Evolutionary conservation across 208 protist species (phyloP), one percentile per base, ranked within the genome.

Genomic region (Trypanosoma congolense): DNA sequence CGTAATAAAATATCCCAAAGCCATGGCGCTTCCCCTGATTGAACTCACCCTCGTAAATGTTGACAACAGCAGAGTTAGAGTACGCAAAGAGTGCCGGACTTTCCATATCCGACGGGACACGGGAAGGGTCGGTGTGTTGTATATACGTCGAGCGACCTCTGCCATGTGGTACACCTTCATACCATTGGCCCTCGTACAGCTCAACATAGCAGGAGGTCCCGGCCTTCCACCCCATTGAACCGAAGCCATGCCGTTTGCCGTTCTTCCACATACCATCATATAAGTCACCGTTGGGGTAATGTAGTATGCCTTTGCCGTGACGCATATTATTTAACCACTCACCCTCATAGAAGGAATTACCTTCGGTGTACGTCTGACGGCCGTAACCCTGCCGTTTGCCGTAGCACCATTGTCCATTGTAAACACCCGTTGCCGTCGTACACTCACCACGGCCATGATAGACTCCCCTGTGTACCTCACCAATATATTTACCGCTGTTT

Each of bases 141-240:
- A 90, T 52, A 56, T 92, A 93, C 2, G 70, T 83, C 8, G 85
- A 87, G 42, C 61, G 46, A 19, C 90, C 90, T n/a, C 60, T 14
- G 10, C 90, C 90, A 43, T 87, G 64, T n/a, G 83, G 84, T 26
- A 67, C 42, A 9, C 80, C 83, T 1, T 41, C 43, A 38, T 55
- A 30, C 87, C 90, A 96, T 40, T 80, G 65, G 19, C 90, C 90
- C 25, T 82, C 65, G 59, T 94, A 96, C 38, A 87, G 43, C 56
- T 92, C 80, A 18, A 64, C 57, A 59, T 83, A 91, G 42, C 65
- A 38, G 24, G 5, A 30, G 19, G 43, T 61, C 19, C 67, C 73
- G 35, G 60, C 45, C 4, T 70, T 70, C 81, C 83, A 94, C 26
- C 87, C 89, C 85, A 96, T 90, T 25, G 49, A 56, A 8, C 92